Base-by-base conservation (phyloP, 2,329 filamentous ascomycete species). In the Amylocarpus encephaloides region DNA sequence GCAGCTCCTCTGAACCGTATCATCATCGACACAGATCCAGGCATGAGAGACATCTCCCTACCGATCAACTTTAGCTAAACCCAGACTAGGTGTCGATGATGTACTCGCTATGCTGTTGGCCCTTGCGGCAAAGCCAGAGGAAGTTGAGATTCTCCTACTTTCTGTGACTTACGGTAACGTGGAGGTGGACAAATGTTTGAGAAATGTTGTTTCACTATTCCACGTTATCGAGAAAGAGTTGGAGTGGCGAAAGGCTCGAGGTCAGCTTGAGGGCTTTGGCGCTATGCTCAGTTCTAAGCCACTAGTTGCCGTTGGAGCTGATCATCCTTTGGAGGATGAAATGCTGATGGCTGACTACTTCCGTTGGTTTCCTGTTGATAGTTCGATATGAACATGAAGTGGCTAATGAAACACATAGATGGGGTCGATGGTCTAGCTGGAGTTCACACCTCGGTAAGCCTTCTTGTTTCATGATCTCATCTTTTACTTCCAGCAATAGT, bases 101-200 rank as follows among this genome's bases (percentile, higher is more conserved):
- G 77, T 93, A 48, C 76, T 97, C 54, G 92, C 90, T 41, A 78
- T 97, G 67, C 76, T 98, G 32, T 76, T 97, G 45, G 91, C 93
- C 3, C 79, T 97, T 53, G 86, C 89, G 47, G 83, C 88, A 32
- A 82, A 80, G 19, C 79, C 86, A 0, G 86, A 95, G 59, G 92
- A 97, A 64, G 75, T 97, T 18, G 88, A 97, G 67, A 74, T 97
- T 33, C 69, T 87, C 42, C 78, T 97, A 68, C 76, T 98, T 50
- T 95, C 90, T 1, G 78, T 96, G 53, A 95, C 91, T 1, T 96
- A 93, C 68, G 93, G 93, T 50, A 98, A 98, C 66, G 88, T 97
- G 18, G 83, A 91, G 59, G 81, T 95, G 13, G 77, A 90, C 55
- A 91, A 82, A 86, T 89, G 90, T 62, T 76, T 96, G 45, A 83